phyloP scores from a whole-genome alignment of 2,329 filamentous ascomycete genomes.

The Hirsutella thompsonii region DNA sequence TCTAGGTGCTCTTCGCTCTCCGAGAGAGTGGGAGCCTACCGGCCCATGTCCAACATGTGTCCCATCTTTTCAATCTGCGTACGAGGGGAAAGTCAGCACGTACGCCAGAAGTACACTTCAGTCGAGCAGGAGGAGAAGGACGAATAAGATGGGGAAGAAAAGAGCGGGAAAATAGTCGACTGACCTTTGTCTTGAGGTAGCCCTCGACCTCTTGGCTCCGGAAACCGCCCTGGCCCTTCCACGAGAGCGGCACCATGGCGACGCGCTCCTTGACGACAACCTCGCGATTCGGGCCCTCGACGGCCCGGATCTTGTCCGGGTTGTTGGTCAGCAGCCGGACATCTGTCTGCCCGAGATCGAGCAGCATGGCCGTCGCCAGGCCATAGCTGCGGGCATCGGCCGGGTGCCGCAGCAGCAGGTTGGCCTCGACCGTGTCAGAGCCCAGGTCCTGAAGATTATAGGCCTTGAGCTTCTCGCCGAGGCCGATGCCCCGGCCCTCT shows the following conservation, averaged over 20 bases:
- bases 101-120: neutral
- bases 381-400: slow-evolving; percentile 93
- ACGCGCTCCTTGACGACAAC: slow-evolving; percentile 80
- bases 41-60: slow-evolving; percentile 52
- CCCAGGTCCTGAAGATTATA: slow-evolving; percentile 96
- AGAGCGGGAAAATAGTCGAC: too few species aligned
- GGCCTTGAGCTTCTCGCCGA: slow-evolving; percentile 92
- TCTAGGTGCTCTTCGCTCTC: too few species aligned
- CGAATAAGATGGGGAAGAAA: too few species aligned
- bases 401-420: slow-evolving; percentile 78
- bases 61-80: slow-evolving; percentile 75
- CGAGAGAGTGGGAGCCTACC: neutral
- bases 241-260: slow-evolving; percentile 89
- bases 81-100: neutral
- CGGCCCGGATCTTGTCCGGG: slow-evolving; percentile 87
- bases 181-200: slow-evolving; percentile 87
- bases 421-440: slow-evolving; percentile 95
- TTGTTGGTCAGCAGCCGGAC: slow-evolving; percentile 89
- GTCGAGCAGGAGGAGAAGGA: too few species aligned
- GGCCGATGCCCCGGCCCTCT: slow-evolving; percentile 87
- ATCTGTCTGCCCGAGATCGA: slow-evolving; percentile 68
- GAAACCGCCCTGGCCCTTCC: slow-evolving; percentile 77
- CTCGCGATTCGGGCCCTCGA: slow-evolving; percentile 84
- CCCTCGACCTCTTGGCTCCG: slow-evolving; percentile 81
- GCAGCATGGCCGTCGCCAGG: slow-evolving; percentile 86